Evolutionary conservation across 148 eudicot species (phyloP).

Genomic region (Cornus florida): DNA sequence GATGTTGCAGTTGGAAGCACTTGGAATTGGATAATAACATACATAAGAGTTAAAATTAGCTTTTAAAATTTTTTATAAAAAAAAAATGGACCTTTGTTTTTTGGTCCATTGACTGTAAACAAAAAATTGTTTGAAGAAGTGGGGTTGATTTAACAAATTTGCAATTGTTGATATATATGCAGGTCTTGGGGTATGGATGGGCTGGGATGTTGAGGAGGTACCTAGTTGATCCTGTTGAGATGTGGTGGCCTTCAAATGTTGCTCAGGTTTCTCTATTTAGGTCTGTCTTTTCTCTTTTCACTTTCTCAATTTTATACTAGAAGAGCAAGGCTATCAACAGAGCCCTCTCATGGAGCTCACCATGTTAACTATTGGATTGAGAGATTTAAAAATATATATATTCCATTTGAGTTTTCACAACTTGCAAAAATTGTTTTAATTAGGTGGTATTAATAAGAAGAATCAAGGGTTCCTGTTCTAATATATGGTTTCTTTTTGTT

Average conservation of each 20-base stretch:
- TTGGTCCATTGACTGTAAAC: neutral
- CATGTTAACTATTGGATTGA: too few species aligned
- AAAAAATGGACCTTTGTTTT: too few species aligned
- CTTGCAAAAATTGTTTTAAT: too few species aligned
- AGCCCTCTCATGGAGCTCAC: too few species aligned
- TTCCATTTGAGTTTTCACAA: too few species aligned
- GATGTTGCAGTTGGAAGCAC: too few species aligned
- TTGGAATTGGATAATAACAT: neutral
- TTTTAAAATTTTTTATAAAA: neutral
- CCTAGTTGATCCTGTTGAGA: constrained; percentile 92
- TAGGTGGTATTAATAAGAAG: neutral
- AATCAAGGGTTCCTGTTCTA: neutral
- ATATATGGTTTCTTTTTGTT: too few species aligned
- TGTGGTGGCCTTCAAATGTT: constrained; percentile 99
- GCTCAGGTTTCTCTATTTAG: constrained; percentile 98
- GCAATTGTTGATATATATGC: constrained; percentile 7
- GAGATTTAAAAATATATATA: too few species aligned
- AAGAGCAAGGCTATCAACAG: too few species aligned
- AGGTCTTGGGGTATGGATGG: constrained; percentile 98
- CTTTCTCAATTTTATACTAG: neutral
- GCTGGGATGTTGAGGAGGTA: constrained; percentile 92
- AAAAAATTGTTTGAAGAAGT: neutral
- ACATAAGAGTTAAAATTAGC: neutral
- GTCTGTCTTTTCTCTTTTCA: constrained; percentile 21
- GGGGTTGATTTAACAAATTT: neutral